These are phyloP conservation scores for Phanerochaete carnosa DNA, from an alignment of 768 basidiomycete genomes.

Conservation along the genomic window DNA sequence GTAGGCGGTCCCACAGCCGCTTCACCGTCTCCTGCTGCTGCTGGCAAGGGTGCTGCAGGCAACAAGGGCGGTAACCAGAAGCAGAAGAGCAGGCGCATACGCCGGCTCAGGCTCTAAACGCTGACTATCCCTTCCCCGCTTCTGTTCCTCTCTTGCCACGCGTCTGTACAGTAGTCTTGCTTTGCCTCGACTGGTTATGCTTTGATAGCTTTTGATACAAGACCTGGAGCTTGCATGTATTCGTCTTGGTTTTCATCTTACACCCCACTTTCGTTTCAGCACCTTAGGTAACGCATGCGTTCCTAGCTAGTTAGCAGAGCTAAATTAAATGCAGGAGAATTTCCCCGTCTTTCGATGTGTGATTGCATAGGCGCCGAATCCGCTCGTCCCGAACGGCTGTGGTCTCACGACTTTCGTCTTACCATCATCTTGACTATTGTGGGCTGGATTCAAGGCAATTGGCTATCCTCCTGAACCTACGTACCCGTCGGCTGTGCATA, in stretches of 20 bases:
- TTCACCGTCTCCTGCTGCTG: constrained; percentile 10
- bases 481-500: not conserved
- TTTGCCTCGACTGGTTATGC: not conserved
- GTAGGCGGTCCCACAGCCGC: constrained; percentile 4
- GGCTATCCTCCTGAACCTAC: not conserved
- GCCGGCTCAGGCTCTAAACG: not conserved
- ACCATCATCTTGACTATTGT: not conserved
- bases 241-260: not conserved
- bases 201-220: constrained; percentile 1
- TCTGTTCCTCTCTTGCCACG: not conserved
- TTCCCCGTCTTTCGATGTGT: not conserved
- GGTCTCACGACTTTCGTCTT: not conserved
- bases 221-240: not conserved
- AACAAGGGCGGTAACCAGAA: not conserved
- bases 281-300: constrained; percentile 3
- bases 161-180: not conserved
- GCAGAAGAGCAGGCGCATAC: not conserved
- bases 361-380: not conserved
- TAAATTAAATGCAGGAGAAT: constrained; percentile 2
- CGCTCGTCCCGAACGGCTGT: not conserved
- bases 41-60: not conserved
- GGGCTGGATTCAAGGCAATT: not conserved
- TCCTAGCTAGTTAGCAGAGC: constrained; percentile 1
- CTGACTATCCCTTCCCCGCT: not conserved
- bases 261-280: not conserved